A percentile compares a stretch with the other conserved stretches of the same genome.
Conservation (phyloP, 495 filamentous ascomycete genomes). For the Coniosporium apollinis region DNA sequence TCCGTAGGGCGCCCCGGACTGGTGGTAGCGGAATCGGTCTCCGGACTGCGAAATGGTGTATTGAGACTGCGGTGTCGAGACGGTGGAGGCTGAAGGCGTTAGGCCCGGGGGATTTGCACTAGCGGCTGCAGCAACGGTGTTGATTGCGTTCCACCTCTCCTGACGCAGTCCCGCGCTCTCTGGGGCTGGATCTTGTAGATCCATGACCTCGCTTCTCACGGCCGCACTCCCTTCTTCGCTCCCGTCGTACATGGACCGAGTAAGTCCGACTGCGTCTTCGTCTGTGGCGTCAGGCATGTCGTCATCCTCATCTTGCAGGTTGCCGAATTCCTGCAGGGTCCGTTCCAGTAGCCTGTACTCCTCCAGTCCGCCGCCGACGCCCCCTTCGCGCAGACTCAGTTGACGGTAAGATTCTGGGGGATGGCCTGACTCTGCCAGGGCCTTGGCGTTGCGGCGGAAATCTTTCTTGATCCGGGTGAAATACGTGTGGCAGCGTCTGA, state of each 20-base stretch:
- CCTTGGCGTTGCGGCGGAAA: constrained; percentile 23
- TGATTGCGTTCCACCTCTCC: constrained; percentile 20
- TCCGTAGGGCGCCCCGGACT: background rate
- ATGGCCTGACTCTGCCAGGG: constrained; percentile 2
- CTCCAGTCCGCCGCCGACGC: constrained; percentile 46
- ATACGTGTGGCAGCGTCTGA: constrained; percentile 50
- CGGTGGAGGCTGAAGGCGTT: background rate
- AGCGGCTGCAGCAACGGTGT: constrained; percentile 9
- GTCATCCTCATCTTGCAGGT: constrained; percentile 27
- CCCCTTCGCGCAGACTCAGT: constrained; percentile 33
- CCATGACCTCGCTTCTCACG: constrained; percentile 14
- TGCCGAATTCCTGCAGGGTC: constrained; percentile 40
- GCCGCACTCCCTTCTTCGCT: background rate
- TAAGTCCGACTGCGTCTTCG: too few relatives aligned
- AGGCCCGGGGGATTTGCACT: constrained; percentile 1
- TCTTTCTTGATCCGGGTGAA: constrained; percentile 47
- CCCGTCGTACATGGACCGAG: too few relatives aligned
- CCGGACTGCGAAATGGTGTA: background rate
- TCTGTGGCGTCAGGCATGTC: constrained; percentile 15
- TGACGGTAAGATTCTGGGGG: constrained; percentile 21
- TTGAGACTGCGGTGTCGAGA: background rate
- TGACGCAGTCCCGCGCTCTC: constrained; percentile 7
- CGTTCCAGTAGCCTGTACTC: constrained; percentile 50
- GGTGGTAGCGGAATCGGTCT: background rate
- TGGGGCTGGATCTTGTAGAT: constrained; percentile 6